Base-by-base conservation (phyloP, 371 early-diverging fungal species). In the Basidiobolus meristosporus region DNA sequence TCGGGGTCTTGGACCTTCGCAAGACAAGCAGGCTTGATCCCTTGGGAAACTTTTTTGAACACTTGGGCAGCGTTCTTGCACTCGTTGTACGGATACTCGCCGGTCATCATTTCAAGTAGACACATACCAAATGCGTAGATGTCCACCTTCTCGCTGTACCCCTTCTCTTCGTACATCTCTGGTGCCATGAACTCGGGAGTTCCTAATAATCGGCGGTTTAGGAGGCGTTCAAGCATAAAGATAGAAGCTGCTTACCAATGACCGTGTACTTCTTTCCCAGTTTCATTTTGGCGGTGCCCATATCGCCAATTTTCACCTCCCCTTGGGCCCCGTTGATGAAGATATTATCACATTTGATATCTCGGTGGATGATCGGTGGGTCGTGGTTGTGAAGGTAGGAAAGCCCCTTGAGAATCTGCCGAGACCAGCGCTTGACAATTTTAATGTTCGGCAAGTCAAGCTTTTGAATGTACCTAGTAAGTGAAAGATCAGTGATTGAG, bases 51-150 rank as follows among this genome's bases (percentile, higher is more conserved):
- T 53, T 80, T 83, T 43, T 78, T 79, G 61, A 79, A 84, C 28
- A 88, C 73, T 46, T 90, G 87, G 18, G 84, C 78, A 26, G 82
- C 82, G 51, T 86, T 87, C 20, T 68, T 70, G 52, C 85, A 87
- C 57, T 91, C 90, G 21, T 60, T 60, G 54, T 90, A 90, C 2
- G 92, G 90, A 51, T 83, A 84, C 44, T 80, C 83, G 35, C 82
- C 80, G 7, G 91, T 89, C 20, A 74, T 73, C 75, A 89, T 88
- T 54, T 91, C 89, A 23, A 90, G 53, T 1, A 88, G 56, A 45
- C 79, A 77, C 88, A 92, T 84, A 29, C 92, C 92, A 68, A 90
- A 90, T 9, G 92, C 86, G 60, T 90, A 91, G 31, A 91, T 80
- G 54, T 87, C 88, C 22, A 84, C 88, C 46, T 80, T 81, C 57